Evolutionary conservation across 2,329 filamentous ascomycete species (phyloP).

Genomic region (Aspergillus brunneoviolaceus): DNA sequence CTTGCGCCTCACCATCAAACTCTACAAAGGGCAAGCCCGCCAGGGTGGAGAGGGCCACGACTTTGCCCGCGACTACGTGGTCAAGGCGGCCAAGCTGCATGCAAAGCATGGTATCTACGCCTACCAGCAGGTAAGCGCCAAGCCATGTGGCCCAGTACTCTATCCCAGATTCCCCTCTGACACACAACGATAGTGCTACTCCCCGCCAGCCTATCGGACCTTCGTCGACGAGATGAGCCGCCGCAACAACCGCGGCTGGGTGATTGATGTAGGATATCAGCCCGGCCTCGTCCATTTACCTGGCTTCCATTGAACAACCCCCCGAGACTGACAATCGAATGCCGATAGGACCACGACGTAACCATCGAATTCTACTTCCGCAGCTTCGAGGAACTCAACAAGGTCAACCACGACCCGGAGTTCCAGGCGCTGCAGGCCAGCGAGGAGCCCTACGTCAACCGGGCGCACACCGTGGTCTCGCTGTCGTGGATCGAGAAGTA

Average conservation of each 20-base stretch:
- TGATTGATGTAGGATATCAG: background rate
- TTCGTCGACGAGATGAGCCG: background rate
- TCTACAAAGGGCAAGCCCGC: background rate
- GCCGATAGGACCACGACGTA: slow-evolving; percentile 7
- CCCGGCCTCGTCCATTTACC: background rate
- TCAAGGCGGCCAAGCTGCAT: background rate
- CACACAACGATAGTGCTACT: background rate
- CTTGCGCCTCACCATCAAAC: background rate
- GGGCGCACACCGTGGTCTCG: slow-evolving; percentile 10
- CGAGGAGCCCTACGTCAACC: slow-evolving; percentile 17
- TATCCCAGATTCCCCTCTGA: too few relatives aligned
- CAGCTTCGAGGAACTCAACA: slow-evolving; percentile 16
- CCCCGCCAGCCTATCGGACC: background rate
- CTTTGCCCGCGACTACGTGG: background rate
- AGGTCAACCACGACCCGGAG: slow-evolving; percentile 16
- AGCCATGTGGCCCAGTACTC: too few relatives aligned
- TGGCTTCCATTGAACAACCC: too few relatives aligned
- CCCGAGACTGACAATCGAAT: too few relatives aligned
- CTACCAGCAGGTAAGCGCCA: background rate
- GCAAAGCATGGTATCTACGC: background rate
- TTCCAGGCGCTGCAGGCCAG: slow-evolving; percentile 20
- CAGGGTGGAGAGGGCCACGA: background rate
- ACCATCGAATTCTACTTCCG: slow-evolving; percentile 23
- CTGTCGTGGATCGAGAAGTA: slow-evolving; percentile 25
- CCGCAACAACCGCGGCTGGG: background rate